Evolutionary conservation across 2,329 filamentous ascomycete species (phyloP), one percentile per base, ranked within the genome.

Genomic region (Pseudocercospora ulei): DNA sequence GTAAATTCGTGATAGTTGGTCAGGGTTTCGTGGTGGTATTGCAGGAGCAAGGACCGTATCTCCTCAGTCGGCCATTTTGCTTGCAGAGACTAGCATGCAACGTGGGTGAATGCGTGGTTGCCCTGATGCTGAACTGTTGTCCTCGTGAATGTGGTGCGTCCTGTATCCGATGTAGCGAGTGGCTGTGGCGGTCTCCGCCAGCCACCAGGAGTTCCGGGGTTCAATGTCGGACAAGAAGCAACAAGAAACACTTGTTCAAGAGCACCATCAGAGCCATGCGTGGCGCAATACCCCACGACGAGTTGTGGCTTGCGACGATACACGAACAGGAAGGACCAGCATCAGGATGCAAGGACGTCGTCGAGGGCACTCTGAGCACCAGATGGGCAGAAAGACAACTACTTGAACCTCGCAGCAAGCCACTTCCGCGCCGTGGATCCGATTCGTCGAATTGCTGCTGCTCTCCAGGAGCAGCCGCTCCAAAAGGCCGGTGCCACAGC

Each of bases 251-350:
- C 41, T 33, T 40, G 54, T 33, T 58, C 46, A 7, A 68, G 54
- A 1, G 35, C 43, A 7, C 48, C 53, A 7, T 47, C 29, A 0
- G 56, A 55, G 48, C 55, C 55, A n/a, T 43, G 36, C 3, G 62
- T 49, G 17, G 29, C 19, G 29, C 73, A 27, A 44, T 74, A 73
- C 39, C 58, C 59, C 2, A 44, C 46, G 7, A 73, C 46, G 7
- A 74, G 52, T 3, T 54, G 61, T 3, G 66, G 60, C n/a, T 66
- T 58, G 8, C 69, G 63, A 1, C 71, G 71, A 48, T 73, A 74
- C 16, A 72, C 65, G 54, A 74, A 73, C 43, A 73, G 55, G n/a
- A 64, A 70, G 66, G n/a, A 57, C 59, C 1, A 2, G 67, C 68
- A 7, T 65, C 55, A 1, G 60, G 39, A 36, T 63, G 62, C 5